phyloP scores from a whole-genome alignment of 805 yeast genomes.

The Metschnikowia similis region DNA sequence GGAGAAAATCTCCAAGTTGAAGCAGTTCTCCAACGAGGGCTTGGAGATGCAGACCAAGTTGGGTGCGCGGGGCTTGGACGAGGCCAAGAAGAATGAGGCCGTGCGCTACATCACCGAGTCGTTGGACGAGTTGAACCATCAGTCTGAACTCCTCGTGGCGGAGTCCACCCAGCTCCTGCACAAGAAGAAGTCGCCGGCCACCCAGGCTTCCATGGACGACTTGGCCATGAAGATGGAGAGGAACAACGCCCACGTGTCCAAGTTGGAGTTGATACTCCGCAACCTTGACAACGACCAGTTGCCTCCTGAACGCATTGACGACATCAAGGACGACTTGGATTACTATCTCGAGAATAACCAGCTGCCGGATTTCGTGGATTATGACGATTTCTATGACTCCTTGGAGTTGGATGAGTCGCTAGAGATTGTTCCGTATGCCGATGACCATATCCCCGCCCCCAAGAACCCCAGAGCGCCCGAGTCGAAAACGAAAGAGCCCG shows the following conservation, averaged over 20 bases:
- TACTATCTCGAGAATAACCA: conserved; percentile 92
- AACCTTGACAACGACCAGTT: conserved; percentile 69
- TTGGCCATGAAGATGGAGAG: conserved; percentile 61
- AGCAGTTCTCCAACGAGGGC: conserved; percentile 92
- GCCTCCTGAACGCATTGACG: conserved; percentile 71
- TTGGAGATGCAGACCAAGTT: conserved; percentile 63
- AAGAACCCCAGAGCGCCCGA: neutral
- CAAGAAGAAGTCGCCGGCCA: conserved; percentile 50
- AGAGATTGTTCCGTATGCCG: conserved; percentile 4
- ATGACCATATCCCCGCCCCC: neutral
- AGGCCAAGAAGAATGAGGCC: conserved; percentile 72
- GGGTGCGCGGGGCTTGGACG: conserved; percentile 38
- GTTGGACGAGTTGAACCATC: conserved; percentile 77
- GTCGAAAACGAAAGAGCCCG: neutral
- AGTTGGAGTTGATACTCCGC: conserved; percentile 73
- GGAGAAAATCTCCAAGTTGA: conserved; percentile 88
- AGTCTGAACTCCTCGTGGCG: conserved; percentile 73
- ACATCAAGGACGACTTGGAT: conserved; percentile 80
- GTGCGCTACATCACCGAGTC: conserved; percentile 62
- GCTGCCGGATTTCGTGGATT: conserved; percentile 89
- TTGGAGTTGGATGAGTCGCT: conserved; percentile 57
- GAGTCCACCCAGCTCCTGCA: conserved; percentile 46
- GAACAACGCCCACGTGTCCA: conserved; percentile 72
- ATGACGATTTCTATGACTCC: conserved; percentile 87
- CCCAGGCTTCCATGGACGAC: conserved; percentile 57